These are phyloP conservation scores for Cercospora sp. DNA, from an alignment of 2,329 filamentous ascomycete genomes.

Conservation along the genomic window DNA sequence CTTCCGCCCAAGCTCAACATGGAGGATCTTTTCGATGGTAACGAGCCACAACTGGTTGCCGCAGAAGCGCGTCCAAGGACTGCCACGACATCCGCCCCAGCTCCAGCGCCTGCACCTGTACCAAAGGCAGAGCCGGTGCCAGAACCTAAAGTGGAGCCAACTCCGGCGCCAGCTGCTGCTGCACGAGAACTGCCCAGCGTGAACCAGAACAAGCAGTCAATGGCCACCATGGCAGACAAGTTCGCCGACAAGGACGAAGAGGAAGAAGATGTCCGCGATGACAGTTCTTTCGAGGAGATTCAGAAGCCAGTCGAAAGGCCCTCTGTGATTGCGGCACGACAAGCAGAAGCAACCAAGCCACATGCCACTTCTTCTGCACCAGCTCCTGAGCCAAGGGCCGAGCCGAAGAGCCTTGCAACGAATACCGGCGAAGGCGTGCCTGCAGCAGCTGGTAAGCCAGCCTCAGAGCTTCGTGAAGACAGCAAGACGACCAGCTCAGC, in stretches of 20 bases:
- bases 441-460: conserved; percentile 24
- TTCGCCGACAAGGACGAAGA: conserved; percentile 73
- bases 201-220: conserved; percentile 83
- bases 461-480: conserved; percentile 36
- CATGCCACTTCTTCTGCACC: conserved; percentile 20
- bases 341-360: conserved; percentile 26
- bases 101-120: conserved; percentile 39
- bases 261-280: conserved; percentile 61
- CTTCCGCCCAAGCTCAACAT: conserved; percentile 90
- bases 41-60: conserved; percentile 73
- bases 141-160: conserved; percentile 53
- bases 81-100: conserved; percentile 28
- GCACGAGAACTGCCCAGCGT: conserved; percentile 62
- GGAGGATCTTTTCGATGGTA: conserved; percentile 85
- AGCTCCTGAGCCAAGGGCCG: conserved; percentile 17
- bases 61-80: conserved; percentile 62
- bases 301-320: conserved; percentile 70
- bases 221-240: conserved; percentile 80
- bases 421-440: conserved; percentile 23
- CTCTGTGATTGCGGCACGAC: conserved; percentile 31
- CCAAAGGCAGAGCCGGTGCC: conserved; percentile 51
- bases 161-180: conserved; percentile 42
- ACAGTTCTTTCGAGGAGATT: conserved; percentile 85
- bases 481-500: conserved; percentile 20
- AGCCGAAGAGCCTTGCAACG: conserved; percentile 24